These are phyloP conservation scores for Prunus kanzakura DNA, from an alignment of 306 rosid genomes.

Conservation along the genomic window DNA sequence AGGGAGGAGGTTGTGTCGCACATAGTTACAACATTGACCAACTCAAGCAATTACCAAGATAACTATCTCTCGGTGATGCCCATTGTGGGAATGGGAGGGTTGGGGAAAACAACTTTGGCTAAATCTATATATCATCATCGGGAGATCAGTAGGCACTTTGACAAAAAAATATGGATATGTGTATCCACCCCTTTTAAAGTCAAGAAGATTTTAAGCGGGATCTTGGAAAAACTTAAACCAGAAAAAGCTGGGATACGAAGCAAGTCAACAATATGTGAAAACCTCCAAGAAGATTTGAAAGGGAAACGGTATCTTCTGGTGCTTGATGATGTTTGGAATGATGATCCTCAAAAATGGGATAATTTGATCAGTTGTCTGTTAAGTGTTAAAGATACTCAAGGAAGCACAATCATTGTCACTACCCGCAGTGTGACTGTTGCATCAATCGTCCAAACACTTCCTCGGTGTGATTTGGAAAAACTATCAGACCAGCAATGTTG, in stretches of 20 bases:
- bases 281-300: not conserved
- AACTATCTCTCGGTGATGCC: not conserved
- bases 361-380: not conserved
- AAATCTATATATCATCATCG: not conserved
- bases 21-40: not conserved
- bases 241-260: not conserved
- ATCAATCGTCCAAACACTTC: not conserved
- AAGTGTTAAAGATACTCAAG: not conserved
- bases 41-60: not conserved
- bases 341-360: not conserved
- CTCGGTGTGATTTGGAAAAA: not conserved
- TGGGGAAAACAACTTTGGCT: conserved; percentile 20
- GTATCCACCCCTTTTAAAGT: conserved; percentile 4
- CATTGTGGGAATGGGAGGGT: conserved; percentile 21
- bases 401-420: conserved; percentile 18
- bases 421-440: not conserved
- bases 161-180: conserved; percentile 16
- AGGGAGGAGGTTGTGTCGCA: not conserved
- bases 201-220: not conserved
- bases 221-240: not conserved
- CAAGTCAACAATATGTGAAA: not conserved
- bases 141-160: not conserved
- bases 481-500: not conserved
- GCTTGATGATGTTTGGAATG: conserved; percentile 26
- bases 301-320: conserved; percentile 11